Base-by-base conservation (phyloP, 495 filamentous ascomycete species). In the Aspergillus sclerotioniger region DNA sequence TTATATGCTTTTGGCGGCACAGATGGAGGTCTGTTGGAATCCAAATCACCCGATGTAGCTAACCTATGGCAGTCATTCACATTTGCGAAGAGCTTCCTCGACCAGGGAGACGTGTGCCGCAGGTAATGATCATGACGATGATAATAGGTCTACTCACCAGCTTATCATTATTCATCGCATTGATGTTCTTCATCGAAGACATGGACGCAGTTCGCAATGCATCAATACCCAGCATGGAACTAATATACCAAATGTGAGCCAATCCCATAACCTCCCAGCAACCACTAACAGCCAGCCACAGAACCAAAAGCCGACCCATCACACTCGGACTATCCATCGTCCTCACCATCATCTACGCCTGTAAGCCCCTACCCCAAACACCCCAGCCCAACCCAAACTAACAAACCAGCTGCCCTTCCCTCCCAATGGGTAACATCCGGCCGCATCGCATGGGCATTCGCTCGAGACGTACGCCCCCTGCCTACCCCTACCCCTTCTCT, bases 221-320 rank as follows among this genome's bases (percentile, higher is more conserved):
- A 7, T 62, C 53, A 20, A 35, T 71, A 0, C 66, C 71, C 0
- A 65, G 56, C 17, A 56, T 68, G 13, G 67, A 74, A 54, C 45
- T 69, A 1, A 69, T 69, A 28, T 69, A 70, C 51, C 71, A 74
- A 57, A 60, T 62, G 37, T 71, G 70, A 8, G 64, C 58, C 25
- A 25, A 25, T 25, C 25, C 25, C n/a, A n/a, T n/a, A n/a, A n/a
- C n/a, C n/a, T 2, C 25, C 25, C 5, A 25, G 2, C 2, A 25
- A 25, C 25, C 5, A 25, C 2, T 5, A 3, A 25, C 25, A 3
- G 25, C 2, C 31, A 71, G 59, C 43, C 69, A 37, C 17, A 46
- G 44, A 21, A 46, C 44, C 25, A 53, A 58, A 46, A 7, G 60
- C 64, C 3, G 62, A 62, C 0, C 68, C 70, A 0, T 57, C 67